Evolutionary conservation across 441 rosid species (phyloP).

Genomic region (Capsella rubella): DNA sequence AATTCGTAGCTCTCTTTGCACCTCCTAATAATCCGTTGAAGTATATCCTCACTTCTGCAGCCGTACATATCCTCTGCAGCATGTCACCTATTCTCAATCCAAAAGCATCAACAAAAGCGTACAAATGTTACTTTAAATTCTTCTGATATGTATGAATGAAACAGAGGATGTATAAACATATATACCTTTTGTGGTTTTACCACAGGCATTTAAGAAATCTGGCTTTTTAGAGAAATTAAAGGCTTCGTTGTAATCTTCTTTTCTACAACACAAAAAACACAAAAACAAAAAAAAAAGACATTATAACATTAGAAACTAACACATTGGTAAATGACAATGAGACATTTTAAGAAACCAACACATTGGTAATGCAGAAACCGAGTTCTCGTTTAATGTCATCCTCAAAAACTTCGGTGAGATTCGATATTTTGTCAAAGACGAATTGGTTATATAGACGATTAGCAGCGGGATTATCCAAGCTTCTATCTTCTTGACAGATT

Average conservation of each 20-base stretch:
- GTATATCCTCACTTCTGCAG: conserved; percentile 87
- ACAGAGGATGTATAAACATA: conserved; percentile 3
- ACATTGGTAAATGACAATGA: too few species aligned
- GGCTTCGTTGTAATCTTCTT: conserved; percentile 81
- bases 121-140: neutral
- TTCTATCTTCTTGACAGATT: conserved; percentile 44
- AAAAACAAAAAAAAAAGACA: neutral
- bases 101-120: conserved; percentile 12
- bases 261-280: conserved; percentile 52
- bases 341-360: conserved; percentile 52
- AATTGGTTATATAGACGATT: conserved; percentile 53
- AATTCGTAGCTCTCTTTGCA: conserved; percentile 53
- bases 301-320: neutral
- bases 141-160: neutral
- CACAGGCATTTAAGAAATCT: conserved; percentile 67
- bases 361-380: conserved; percentile 87
- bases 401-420: conserved; percentile 63
- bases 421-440: conserved; percentile 56
- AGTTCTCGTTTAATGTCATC: conserved; percentile 63
- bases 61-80: conserved; percentile 77
- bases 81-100: conserved; percentile 63
- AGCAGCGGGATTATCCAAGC: conserved; percentile 46
- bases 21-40: conserved; percentile 61
- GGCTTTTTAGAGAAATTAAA: conserved; percentile 81
- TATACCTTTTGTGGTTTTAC: conserved; percentile 62